Base-by-base conservation (phyloP, 495 filamentous ascomycete species). In the Aspergillus sclerotioniger region DNA sequence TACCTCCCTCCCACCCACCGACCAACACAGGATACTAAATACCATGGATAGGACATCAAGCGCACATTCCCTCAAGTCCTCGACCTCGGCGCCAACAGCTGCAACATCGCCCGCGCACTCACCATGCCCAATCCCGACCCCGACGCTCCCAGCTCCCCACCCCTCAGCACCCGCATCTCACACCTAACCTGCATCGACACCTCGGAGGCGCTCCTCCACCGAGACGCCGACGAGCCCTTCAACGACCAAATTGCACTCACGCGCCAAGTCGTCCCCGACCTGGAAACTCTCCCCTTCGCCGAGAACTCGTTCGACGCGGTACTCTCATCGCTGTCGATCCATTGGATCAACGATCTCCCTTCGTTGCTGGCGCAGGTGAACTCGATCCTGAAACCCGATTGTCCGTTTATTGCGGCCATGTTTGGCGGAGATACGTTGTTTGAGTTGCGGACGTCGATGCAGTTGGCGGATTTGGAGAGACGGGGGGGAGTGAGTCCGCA, bases 301-400 rank as follows among this genome's bases (percentile, higher is more conserved):
- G 73, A 87, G n/a, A 80, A 86, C 62, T 81, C 82, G 17, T 96
- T 97, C 73, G 90, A 96, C 74, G 87, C 94, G 33, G 89, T 96
- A 3, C 76, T 99, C 28, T 91, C 87, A 64, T 92, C 88, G 44
- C 76, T 96, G 58, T 90, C 86, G 32, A 82, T 99, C 69, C 95
- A 99, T 73, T 99, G 95, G 95, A 87, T 96, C 73, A 99, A 99
- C 72, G 90, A 99, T 68, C 82, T 99, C 8, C 94, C 95, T 0
- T 87, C 85, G 4, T 75, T 93, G 4, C 82, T 99, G 1, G 72
- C 82, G 33, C 90, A 96, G 67, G 82, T 96, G 61, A 91, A 94
- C 74, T 78, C 76, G 43, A 79, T 92, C 35, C 83, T 99, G 15
- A 93, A 93, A 72, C 92, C 94, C 0, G 95, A 99, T 67, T 80